These are phyloP conservation scores for Arachis monticola DNA, from an alignment of 331 rosid genomes.

Conservation along the genomic window DNA sequence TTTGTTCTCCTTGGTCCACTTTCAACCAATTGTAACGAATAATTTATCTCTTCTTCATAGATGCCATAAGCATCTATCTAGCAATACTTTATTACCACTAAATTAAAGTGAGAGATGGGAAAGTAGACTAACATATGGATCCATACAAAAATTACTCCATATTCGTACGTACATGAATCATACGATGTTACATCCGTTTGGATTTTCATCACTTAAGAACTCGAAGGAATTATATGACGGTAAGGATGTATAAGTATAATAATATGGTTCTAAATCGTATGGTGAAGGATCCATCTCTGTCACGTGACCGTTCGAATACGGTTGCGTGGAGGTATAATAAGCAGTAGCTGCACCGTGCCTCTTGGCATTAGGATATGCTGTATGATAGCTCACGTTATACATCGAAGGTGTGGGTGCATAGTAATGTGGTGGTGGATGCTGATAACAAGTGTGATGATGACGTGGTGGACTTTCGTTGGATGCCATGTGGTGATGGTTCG, in stretches of 20 bases:
- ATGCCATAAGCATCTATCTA: background rate
- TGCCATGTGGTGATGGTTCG: conserved; percentile 8
- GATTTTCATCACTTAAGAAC: conserved; percentile 79
- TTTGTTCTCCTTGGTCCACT: background rate
- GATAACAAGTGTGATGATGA: conserved; percentile 26
- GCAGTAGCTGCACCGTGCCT: conserved; percentile 53
- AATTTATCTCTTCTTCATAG: background rate
- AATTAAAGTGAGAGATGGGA: background rate
- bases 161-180: conserved; percentile 45
- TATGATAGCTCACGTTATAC: conserved; percentile 45
- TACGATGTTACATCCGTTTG: conserved; percentile 73
- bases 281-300: conserved; percentile 4
- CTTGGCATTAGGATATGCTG: conserved; percentile 35
- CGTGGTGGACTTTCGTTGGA: conserved; percentile 48
- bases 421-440: conserved; percentile 43
- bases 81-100: background rate
- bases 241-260: conserved; percentile 31
- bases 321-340: conserved; percentile 51
- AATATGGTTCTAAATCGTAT: conserved; percentile 29
- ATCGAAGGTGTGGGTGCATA: conserved; percentile 39
- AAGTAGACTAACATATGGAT: background rate
- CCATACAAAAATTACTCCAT: background rate
- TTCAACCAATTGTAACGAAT: background rate
- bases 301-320: conserved; percentile 42
- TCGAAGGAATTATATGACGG: conserved; percentile 61